Evolutionary conservation across 2,329 filamentous ascomycete species (phyloP), one percentile per base, ranked within the genome.

Genomic region (Byssoonygena ceratinophila): DNA sequence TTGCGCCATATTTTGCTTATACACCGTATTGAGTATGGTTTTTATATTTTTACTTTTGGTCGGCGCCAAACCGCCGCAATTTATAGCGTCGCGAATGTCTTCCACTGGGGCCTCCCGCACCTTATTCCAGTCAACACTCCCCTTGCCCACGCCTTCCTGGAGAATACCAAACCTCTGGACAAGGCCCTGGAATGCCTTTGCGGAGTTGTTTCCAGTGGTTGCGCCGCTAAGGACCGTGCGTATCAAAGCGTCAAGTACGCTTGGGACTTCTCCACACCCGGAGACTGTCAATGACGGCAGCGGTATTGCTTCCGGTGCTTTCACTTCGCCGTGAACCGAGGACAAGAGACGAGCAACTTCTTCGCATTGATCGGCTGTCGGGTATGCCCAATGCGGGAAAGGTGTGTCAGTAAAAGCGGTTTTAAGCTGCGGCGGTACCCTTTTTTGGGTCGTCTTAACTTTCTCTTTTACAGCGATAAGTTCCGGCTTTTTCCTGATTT

Each of bases 1-100:
- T 9, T 79, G 75, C n/a, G 70, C 68, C 59, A 78, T 73, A 34
- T 87, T 87, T 59, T 87, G 81, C 41, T 80, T 71, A 61, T 84
- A 81, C 0, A 89, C 83, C 66, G 82, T 80, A 48, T 87, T 78
- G 7, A 94, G 72, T 32, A 87, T 87, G 14, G 70, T 68, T 64
- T 90, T 88, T 61, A 94, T 87, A 58, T 83, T 75, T 49, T 77
- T 82, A 54, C 80, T 82, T 67, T 90, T 92, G 14, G 75, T 74
- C n/a, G 78, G 76, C 1, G 81, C 83, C 1, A 90, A 71, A 0
- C 88, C 88, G 8, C 85, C 86, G 6, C 71, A 68, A 59, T 80
- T 81, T 61, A 92, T 88, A 0, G 84, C 79, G 47, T 83, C 70
- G 43, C 78, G 79, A n/a, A 92, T 72, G 4, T 84, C 78, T 36